Conservation (phyloP, 2,329 filamentous ascomycete species). For the Rutstroemia sydowiana region DNA sequence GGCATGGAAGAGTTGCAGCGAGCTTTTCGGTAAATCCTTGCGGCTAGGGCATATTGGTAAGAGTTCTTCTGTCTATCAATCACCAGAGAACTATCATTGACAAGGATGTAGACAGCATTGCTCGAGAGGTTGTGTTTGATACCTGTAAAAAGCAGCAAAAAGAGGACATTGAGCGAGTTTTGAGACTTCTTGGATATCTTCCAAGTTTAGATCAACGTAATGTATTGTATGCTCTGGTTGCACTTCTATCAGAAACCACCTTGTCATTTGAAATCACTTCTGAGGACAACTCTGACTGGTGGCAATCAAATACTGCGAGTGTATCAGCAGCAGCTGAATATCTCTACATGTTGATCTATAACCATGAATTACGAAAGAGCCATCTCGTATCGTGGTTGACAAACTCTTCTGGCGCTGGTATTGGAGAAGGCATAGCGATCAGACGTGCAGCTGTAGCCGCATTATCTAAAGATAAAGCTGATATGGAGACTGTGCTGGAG, state of each 20-base stretch:
- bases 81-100: constrained; percentile 13
- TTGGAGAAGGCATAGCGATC: constrained; percentile 57
- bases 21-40: constrained; percentile 26
- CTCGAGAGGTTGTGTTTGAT: constrained; percentile 23
- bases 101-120: constrained; percentile 19
- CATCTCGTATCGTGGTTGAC: constrained; percentile 59
- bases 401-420: constrained; percentile 54
- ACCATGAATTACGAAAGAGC: constrained; percentile 41
- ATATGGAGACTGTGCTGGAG: constrained; percentile 52
- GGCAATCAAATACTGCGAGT: constrained; percentile 23
- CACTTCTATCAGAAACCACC: constrained; percentile 23
- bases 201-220: constrained; percentile 27
- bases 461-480: constrained; percentile 44
- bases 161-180: constrained; percentile 17
- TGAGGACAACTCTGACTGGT: constrained; percentile 27
- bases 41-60: constrained; percentile 28
- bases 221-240: constrained; percentile 21
- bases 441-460: constrained; percentile 58
- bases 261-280: constrained; percentile 19
- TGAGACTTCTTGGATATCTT: constrained; percentile 22
- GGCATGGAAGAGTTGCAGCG: constrained; percentile 23
- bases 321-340: constrained; percentile 54
- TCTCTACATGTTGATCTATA: constrained; percentile 42
- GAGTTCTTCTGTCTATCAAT: background rate
- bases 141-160: constrained; percentile 16